A percentile compares a stretch with the other conserved stretches of the same genome.
Evolutionary conservation across 2,329 filamentous ascomycete species (phyloP).

Genomic region (Xylaria sp.): DNA sequence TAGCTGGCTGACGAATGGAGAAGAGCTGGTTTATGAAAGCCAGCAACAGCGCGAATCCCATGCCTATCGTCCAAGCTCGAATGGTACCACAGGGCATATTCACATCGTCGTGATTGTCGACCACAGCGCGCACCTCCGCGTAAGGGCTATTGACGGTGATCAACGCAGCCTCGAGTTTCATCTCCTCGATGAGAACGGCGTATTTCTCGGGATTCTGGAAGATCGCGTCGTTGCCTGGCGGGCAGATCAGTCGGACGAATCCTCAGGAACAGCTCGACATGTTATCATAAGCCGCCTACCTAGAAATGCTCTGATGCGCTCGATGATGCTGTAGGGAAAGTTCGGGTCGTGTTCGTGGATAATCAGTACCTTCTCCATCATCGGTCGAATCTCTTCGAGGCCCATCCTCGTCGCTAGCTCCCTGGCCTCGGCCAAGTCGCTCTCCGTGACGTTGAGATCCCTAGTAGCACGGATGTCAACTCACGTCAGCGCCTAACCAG

Average conservation of each 20-base stretch:
- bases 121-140: constrained; percentile 49
- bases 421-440: constrained; percentile 30
- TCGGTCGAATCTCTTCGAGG: constrained; percentile 29
- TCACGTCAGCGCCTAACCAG: not conserved
- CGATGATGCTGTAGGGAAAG: constrained; percentile 46
- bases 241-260: not conserved
- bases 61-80: constrained; percentile 56
- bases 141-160: constrained; percentile 42
- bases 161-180: constrained; percentile 40
- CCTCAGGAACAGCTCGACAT: not conserved
- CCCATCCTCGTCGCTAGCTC: constrained; percentile 26
- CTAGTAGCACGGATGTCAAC: constrained; percentile 7
- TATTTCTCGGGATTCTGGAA: constrained; percentile 43
- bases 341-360: constrained; percentile 52
- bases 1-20: constrained; percentile 57
- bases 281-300: constrained; percentile 13
- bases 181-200: constrained; percentile 36
- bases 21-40: constrained; percentile 61
- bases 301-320: constrained; percentile 46
- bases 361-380: constrained; percentile 43
- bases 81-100: constrained; percentile 55
- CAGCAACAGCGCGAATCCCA: constrained; percentile 52
- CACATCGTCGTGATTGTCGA: constrained; percentile 58
- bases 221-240: constrained; percentile 19
- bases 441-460: constrained; percentile 31